phyloP scores from a whole-genome alignment of 805 yeast genomes.

The Candida maltosa region DNA sequence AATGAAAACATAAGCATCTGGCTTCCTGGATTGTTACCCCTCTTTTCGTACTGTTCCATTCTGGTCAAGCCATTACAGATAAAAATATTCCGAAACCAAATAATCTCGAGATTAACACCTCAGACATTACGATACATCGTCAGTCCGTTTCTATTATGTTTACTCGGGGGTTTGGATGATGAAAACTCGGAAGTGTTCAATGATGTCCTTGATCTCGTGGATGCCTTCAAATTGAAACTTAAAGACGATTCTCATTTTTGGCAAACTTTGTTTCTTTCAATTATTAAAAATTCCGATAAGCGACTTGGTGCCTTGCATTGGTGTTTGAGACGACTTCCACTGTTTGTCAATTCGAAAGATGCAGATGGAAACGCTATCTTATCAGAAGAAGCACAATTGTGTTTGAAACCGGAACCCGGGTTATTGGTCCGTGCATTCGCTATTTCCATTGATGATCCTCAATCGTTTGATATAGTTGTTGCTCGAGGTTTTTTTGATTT shows the following conservation, averaged over 20 bases:
- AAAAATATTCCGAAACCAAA: constrained; percentile 52
- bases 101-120: constrained; percentile 41
- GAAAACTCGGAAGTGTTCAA: constrained; percentile 81
- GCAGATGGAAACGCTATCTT: constrained; percentile 15
- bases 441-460: constrained; percentile 50
- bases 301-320: constrained; percentile 82
- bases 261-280: constrained; percentile 73
- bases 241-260: constrained; percentile 76
- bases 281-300: constrained; percentile 76
- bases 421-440: constrained; percentile 71
- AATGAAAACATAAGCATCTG: constrained; percentile 63
- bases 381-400: constrained; percentile 52
- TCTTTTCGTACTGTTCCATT: constrained; percentile 84
- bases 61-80: constrained; percentile 80
- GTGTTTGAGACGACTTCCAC: constrained; percentile 65
- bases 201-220: constrained; percentile 58
- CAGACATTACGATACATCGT: constrained; percentile 50
- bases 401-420: constrained; percentile 77
- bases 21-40: constrained; percentile 91
- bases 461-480: constrained; percentile 54
- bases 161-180: constrained; percentile 89
- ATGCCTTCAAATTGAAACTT: constrained; percentile 52
- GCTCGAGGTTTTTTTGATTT: constrained; percentile 88
- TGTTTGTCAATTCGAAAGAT: constrained; percentile 26
- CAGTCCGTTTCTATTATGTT: constrained; percentile 68